Percentiles rank a stretch among this genome's conserved stretches.
Conservation (phyloP, 208 protist genomes). For the Trypanosomatidae sp. region DNA sequence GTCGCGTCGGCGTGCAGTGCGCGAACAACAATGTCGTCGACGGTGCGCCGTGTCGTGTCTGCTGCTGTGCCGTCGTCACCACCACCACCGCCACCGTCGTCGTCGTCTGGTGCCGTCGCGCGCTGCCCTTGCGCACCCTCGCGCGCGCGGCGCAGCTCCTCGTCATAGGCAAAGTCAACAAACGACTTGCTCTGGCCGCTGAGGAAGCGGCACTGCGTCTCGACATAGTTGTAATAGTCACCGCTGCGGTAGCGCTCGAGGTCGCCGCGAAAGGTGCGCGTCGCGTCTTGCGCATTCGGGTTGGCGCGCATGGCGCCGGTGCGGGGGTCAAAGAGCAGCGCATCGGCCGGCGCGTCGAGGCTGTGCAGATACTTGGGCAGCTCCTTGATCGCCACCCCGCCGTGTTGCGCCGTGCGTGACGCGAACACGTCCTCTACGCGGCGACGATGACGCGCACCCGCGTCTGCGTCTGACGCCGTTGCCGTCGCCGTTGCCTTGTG, state of each 20-base stretch:
- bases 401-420: conserved; percentile 40
- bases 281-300: conserved; percentile 55
- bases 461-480: too few species aligned
- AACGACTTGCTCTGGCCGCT: conserved; percentile 60
- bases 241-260: conserved; percentile 55
- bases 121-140: conserved; percentile 3
- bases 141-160: conserved; percentile 13
- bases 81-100: neutral
- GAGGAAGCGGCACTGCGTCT: conserved; percentile 67
- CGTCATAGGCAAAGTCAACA: conserved; percentile 79
- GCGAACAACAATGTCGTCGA: too few species aligned
- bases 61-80: neutral
- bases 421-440: conserved; percentile 37
- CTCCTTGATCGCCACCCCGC: conserved; percentile 56
- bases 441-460: too few species aligned
- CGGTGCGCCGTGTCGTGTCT: too few species aligned
- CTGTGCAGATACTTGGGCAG: conserved; percentile 83
- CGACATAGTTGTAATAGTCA: conserved; percentile 68
- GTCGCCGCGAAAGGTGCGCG: conserved; percentile 59
- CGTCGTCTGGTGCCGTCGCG: neutral
- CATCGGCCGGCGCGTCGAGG: conserved; percentile 33
- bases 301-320: conserved; percentile 82
- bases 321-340: conserved; percentile 69
- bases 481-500: neutral
- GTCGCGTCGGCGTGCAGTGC: too few species aligned